A percentile compares a stretch with the other conserved stretches of the same genome.
Conservation (phyloP, 1,284 basidiomycete genomes). For the Boletellus deceptivus region DNA sequence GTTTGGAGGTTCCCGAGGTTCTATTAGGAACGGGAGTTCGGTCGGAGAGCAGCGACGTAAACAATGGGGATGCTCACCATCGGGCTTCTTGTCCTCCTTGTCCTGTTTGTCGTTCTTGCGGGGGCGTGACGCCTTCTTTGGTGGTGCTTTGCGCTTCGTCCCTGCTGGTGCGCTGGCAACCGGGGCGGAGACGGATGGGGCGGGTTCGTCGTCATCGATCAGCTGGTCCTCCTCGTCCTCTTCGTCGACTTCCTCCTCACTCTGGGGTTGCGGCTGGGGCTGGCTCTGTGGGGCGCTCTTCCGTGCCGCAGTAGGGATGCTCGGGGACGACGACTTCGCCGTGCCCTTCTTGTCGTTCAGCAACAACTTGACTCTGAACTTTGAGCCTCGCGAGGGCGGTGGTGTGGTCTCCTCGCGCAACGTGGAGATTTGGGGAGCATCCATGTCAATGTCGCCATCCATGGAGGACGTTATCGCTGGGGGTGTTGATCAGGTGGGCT, state of each 20-base stretch:
- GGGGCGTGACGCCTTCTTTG: slow-evolving; percentile 47
- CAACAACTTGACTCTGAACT: slow-evolving; percentile 51
- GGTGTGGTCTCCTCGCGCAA: slow-evolving; percentile 67
- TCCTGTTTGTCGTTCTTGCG: slow-evolving; percentile 43
- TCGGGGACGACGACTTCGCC: slow-evolving; percentile 32
- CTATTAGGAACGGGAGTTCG: slow-evolving; percentile 27
- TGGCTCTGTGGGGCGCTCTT: slow-evolving; percentile 21
- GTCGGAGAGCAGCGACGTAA: slow-evolving; percentile 17
- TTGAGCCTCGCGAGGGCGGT: slow-evolving; percentile 48
- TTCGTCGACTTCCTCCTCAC: slow-evolving; percentile 47
- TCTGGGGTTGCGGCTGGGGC: slow-evolving; percentile 23
- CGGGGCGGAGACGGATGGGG: slow-evolving; percentile 31
- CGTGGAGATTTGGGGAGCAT: slow-evolving; percentile 75
- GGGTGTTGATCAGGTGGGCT: neutral
- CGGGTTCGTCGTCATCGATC: slow-evolving; percentile 60
- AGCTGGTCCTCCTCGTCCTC: slow-evolving; percentile 77
- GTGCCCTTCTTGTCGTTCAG: slow-evolving; percentile 45
- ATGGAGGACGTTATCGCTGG: slow-evolving; percentile 19
- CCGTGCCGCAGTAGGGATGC: slow-evolving; percentile 24
- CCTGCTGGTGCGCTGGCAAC: slow-evolving; percentile 27
- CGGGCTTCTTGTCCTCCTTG: slow-evolving; percentile 36
- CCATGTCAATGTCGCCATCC: slow-evolving; percentile 65
- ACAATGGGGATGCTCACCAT: slow-evolving; percentile 24
- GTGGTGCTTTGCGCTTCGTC: slow-evolving; percentile 46
- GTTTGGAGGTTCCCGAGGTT: slow-evolving; percentile 30